phyloP scores from a whole-genome alignment of 768 basidiomycete genomes.

The Suillus subalutaceus region DNA sequence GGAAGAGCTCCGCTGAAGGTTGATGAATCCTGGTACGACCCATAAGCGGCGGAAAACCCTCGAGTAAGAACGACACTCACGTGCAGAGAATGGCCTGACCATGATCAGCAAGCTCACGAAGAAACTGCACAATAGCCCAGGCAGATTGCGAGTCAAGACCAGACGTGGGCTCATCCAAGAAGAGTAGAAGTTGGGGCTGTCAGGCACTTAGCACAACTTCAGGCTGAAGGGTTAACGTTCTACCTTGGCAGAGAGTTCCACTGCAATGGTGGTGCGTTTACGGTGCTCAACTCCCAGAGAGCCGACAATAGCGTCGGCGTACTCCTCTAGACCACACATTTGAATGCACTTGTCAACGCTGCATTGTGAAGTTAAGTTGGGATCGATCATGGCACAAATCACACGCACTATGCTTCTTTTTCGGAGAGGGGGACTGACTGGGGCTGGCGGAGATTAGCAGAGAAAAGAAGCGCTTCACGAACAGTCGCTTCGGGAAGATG shows the following conservation, averaged over 20 bases:
- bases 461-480: too few species aligned
- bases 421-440: too few species aligned
- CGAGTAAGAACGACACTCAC: conserved; percentile 35
- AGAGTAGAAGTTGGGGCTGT: conserved; percentile 76
- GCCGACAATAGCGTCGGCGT: conserved; percentile 70
- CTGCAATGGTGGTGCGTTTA: conserved; percentile 85
- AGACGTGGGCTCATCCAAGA: conserved; percentile 88
- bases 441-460: too few species aligned
- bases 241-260: conserved; percentile 81
- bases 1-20: conserved; percentile 84
- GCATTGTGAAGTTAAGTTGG: too few species aligned
- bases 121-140: conserved; percentile 78
- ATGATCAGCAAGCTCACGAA: conserved; percentile 72
- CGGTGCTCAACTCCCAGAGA: conserved; percentile 72
- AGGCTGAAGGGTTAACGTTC: background rate
- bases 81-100: conserved; percentile 94
- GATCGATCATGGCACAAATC: too few species aligned
- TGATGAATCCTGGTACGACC: conserved; percentile 43
- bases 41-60: too few species aligned
- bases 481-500: too few species aligned
- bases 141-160: conserved; percentile 87
- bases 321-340: conserved; percentile 66
- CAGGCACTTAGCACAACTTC: too few species aligned
- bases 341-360: conserved; percentile 56
- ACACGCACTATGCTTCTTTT: too few species aligned